Conservation (phyloP, 2,329 filamentous ascomycete species). For the Cordyceps pruinosa region DNA sequence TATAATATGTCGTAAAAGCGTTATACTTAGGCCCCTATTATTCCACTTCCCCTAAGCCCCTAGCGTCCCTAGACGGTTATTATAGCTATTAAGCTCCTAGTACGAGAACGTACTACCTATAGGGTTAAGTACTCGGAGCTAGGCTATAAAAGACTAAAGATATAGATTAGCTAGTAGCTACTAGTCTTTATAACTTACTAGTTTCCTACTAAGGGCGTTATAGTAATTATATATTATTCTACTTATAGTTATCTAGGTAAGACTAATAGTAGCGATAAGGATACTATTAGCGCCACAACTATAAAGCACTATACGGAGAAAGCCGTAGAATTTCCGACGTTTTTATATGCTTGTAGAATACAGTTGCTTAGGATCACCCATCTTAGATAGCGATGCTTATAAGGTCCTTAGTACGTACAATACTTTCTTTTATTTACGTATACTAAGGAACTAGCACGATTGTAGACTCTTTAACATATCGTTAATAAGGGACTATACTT, state of each 20-base stretch:
- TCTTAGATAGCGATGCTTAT: neutral
- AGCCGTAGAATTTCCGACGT: constrained; percentile 1
- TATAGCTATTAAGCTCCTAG: neutral
- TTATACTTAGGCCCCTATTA: neutral
- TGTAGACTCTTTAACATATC: neutral
- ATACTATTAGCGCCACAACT: neutral
- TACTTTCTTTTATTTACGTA: neutral
- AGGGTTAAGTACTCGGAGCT: neutral
- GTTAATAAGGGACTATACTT: neutral
- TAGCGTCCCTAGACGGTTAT: neutral
- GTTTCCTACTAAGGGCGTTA: neutral
- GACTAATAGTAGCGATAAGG: neutral
- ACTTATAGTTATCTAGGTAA: neutral
- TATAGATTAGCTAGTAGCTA: neutral
- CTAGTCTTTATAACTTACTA: neutral
- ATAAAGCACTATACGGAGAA: neutral
- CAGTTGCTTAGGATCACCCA: neutral
- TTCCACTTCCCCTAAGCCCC: neutral
- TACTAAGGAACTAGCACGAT: neutral
- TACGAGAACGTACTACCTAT: neutral
- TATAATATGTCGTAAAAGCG: neutral
- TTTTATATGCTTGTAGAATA: neutral
- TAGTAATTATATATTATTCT: neutral
- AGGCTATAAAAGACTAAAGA: constrained; percentile 2
- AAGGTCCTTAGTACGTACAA: neutral